Evolutionary conservation across 2,329 filamentous ascomycete species (phyloP).

Genomic region (Beauveria medogensis): DNA sequence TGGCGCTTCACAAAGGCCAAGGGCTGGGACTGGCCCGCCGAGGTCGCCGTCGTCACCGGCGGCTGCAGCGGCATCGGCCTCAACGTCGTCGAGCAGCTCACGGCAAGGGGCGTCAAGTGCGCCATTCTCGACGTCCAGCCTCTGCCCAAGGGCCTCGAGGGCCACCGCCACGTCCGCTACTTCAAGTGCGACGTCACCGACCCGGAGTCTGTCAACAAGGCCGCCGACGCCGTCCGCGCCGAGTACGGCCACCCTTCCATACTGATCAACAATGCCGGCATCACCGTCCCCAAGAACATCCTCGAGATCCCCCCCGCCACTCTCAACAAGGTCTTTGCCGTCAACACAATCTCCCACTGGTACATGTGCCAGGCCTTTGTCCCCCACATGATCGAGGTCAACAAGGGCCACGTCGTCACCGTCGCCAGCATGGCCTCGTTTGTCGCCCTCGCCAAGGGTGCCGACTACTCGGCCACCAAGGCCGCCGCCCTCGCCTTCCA

Average conservation of each 20-base stretch:
- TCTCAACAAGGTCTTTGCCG: constrained; percentile 53
- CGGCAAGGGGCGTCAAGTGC: constrained; percentile 51
- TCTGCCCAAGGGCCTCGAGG: constrained; percentile 9
- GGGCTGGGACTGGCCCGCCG: constrained; percentile 51
- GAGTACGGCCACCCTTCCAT: constrained; percentile 52
- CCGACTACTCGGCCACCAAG: constrained; percentile 56
- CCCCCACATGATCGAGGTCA: constrained; percentile 45
- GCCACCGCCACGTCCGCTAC: constrained; percentile 46
- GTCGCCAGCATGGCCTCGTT: constrained; percentile 55
- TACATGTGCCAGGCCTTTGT: constrained; percentile 54
- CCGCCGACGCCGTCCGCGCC: constrained; percentile 39
- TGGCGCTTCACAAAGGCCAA: constrained; percentile 1
- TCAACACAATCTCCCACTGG: constrained; percentile 58
- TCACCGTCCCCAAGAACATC: constrained; percentile 55
- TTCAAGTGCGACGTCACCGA: constrained; percentile 59
- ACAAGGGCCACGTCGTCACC: constrained; percentile 62
- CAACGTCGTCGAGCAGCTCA: constrained; percentile 50
- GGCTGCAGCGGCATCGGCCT: constrained; percentile 62
- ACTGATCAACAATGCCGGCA: constrained; percentile 34
- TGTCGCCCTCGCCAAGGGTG: constrained; percentile 47
- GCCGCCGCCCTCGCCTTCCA: constrained; percentile 55
- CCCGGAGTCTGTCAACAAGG: constrained; percentile 36
- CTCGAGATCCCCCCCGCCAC: constrained; percentile 44
- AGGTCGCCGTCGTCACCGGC: constrained; percentile 61
- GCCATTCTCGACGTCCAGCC: constrained; percentile 53